Evolutionary conservation across 441 rosid species (phyloP).

Genomic region (Gossypium davidsonii): DNA sequence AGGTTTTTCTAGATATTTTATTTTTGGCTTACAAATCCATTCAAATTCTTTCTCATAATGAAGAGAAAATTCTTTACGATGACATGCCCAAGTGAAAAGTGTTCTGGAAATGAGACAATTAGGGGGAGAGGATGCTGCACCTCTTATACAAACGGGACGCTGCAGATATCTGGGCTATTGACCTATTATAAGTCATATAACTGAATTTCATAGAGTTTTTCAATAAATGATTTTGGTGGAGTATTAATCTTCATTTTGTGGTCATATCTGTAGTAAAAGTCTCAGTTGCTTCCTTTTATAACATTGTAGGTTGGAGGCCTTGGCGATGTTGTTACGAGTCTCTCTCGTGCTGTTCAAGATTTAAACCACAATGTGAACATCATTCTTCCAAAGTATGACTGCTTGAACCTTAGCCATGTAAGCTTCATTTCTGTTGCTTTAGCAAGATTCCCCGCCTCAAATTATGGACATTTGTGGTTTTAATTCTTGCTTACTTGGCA

Average conservation of each 20-base stretch:
- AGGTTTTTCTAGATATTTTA: neutral
- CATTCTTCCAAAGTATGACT: slow-evolving; percentile 91
- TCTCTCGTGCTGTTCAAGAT: slow-evolving; percentile 96
- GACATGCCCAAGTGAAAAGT: neutral
- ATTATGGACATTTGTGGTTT: neutral
- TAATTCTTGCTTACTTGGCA: neutral
- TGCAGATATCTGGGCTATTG: neutral
- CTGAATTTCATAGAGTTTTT: neutral
- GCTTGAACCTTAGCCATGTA: slow-evolving; percentile 70
- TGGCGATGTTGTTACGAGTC: slow-evolving; percentile 95
- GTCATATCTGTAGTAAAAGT: neutral
- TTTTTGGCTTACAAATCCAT: neutral
- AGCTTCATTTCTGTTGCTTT: slow-evolving; percentile 36
- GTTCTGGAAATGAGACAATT: neutral
- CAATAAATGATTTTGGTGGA: neutral
- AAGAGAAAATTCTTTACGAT: neutral
- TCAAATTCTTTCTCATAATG: slow-evolving; percentile 4
- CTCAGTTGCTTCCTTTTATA: slow-evolving; percentile 6
- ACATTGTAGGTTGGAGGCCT: slow-evolving; percentile 88
- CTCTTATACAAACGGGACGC: neutral
- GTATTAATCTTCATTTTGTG: neutral
- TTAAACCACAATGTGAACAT: slow-evolving; percentile 79
- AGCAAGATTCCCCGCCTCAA: neutral
- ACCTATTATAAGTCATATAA: neutral
- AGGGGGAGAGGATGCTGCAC: neutral